These are phyloP conservation scores for Magnusiomyces ingens DNA, from an alignment of 1,139 yeast genomes.

Conservation along the genomic window DNA sequence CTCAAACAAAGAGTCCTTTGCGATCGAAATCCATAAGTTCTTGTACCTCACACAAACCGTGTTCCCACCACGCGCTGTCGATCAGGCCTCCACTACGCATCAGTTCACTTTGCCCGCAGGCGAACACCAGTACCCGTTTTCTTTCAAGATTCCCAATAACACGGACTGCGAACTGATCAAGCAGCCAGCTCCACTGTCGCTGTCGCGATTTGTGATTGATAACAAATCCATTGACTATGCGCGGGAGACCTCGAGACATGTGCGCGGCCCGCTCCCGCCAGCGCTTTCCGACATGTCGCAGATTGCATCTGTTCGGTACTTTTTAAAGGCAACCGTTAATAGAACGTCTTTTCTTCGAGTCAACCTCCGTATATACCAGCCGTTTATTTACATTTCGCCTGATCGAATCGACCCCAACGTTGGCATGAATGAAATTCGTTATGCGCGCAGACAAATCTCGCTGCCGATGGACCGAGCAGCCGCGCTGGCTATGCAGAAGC, in stretches of 20 bases:
- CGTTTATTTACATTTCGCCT: constrained; percentile 46
- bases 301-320: constrained; percentile 43
- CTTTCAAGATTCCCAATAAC: constrained; percentile 47
- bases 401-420: constrained; percentile 26
- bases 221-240: constrained; percentile 29
- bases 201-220: constrained; percentile 38
- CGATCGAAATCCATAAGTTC: constrained; percentile 47
- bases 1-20: constrained; percentile 18
- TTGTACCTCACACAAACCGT: constrained; percentile 50
- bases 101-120: constrained; percentile 60
- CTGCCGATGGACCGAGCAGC: neutral
- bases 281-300: constrained; percentile 44
- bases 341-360: constrained; percentile 44
- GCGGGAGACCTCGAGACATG: constrained; percentile 34
- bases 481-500: neutral
- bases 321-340: constrained; percentile 50
- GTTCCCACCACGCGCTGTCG: constrained; percentile 54
- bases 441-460: constrained; percentile 25
- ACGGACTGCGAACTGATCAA: constrained; percentile 39
- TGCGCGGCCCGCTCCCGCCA: constrained; percentile 48
- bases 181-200: constrained; percentile 23
- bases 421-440: constrained; percentile 24
- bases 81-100: constrained; percentile 42
- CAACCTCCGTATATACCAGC: constrained; percentile 43
- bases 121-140: constrained; percentile 50